Conservation (phyloP, 495 filamentous ascomycete genomes). For the Friedmanniomyces simplex region DNA sequence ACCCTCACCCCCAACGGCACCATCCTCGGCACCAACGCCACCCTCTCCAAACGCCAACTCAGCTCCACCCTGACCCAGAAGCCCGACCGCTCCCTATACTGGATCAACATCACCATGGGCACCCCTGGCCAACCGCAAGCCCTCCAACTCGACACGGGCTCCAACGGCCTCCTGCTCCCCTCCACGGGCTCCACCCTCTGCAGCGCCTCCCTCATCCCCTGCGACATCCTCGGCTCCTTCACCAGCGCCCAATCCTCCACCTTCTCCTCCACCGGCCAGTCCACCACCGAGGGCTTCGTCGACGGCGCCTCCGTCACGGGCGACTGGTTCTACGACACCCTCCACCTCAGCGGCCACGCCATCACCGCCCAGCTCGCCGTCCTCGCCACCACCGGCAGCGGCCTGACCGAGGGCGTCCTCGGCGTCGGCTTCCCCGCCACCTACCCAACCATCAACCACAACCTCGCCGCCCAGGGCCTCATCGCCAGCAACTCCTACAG, state of each 20-base stretch:
- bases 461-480: constrained; percentile 9
- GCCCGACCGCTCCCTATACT: constrained; percentile 29
- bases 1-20: neutral
- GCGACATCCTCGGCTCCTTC: constrained; percentile 6
- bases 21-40: neutral
- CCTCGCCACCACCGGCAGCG: constrained; percentile 2
- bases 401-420: constrained; percentile 57
- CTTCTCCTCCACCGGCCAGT: neutral
- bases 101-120: constrained; percentile 35
- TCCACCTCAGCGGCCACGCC: constrained; percentile 48
- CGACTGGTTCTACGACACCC: constrained; percentile 72
- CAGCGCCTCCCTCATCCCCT: neutral
- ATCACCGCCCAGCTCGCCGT: neutral
- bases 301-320: constrained; percentile 72
- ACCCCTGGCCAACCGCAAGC: constrained; percentile 34
- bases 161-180: constrained; percentile 70
- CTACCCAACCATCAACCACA: constrained; percentile 17
- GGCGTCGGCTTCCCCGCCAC: constrained; percentile 78
- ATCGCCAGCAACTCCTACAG: constrained; percentile 17
- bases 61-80: neutral
- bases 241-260: constrained; percentile 1
- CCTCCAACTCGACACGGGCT: constrained; percentile 44
- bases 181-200: constrained; percentile 3
- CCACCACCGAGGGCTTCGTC: constrained; percentile 56
- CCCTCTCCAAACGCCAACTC: neutral